These are phyloP conservation scores for Farysia itapuensis DNA, from an alignment of 1,284 basidiomycete genomes.

Conservation along the genomic window DNA sequence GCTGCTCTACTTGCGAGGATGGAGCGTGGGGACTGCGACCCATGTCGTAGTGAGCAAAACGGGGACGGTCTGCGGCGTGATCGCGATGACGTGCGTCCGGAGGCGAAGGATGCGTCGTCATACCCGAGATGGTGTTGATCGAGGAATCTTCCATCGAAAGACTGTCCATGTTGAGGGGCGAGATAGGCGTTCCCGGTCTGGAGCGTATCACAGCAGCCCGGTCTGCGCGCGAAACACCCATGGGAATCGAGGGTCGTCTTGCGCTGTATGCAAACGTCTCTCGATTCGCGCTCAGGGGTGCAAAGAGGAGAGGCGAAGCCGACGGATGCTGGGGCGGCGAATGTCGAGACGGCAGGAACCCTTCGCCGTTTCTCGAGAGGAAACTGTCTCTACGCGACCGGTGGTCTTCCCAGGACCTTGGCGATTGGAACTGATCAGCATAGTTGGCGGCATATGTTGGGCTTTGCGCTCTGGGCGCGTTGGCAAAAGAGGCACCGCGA, in stretches of 20 bases:
- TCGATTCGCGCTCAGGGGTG: slow-evolving; percentile 24
- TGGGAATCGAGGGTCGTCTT: not conserved
- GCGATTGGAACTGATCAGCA: not conserved
- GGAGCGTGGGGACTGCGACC: slow-evolving; percentile 9
- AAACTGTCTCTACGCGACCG: slow-evolving; percentile 6
- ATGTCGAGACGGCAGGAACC: not conserved
- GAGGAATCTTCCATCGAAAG: slow-evolving; percentile 33
- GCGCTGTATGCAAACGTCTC: slow-evolving; percentile 4
- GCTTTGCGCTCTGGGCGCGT: slow-evolving; percentile 5
- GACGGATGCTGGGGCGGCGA: too few relatives aligned
- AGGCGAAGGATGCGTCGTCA: slow-evolving; percentile 24
- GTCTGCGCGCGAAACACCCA: not conserved
- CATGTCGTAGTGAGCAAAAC: slow-evolving; percentile 5
- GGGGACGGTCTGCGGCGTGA: slow-evolving; percentile 15
- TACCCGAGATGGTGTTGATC: slow-evolving; percentile 20
- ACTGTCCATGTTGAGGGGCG: slow-evolving; percentile 37
- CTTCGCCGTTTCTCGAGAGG: slow-evolving; percentile 2
- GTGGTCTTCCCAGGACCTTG: slow-evolving; percentile 10
- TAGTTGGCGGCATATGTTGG: slow-evolving; percentile 3
- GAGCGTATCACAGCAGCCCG: slow-evolving; percentile 10
- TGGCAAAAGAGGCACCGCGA: not conserved
- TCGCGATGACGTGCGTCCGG: slow-evolving; percentile 15
- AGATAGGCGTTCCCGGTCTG: slow-evolving; percentile 36
- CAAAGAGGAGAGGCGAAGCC: slow-evolving; percentile 39
- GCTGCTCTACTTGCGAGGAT: not conserved